Base-by-base conservation (phyloP, 257 asterid species). In the Plectranthus barbatus region DNA sequence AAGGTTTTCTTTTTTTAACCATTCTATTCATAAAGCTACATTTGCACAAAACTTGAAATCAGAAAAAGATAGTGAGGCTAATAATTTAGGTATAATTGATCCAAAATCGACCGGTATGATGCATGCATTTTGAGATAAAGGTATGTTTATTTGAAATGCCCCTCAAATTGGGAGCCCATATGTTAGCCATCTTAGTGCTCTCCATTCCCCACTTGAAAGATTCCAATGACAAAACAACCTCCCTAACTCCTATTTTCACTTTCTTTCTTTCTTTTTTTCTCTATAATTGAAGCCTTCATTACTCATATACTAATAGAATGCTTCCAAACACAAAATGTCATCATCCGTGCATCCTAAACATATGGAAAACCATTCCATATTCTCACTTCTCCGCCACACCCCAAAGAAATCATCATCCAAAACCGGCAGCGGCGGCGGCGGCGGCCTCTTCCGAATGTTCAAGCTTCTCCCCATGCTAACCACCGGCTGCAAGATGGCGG, bases 381-480 rank as follows among this genome's bases (percentile, higher is more conserved):
- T 85, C 60, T 80, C 95, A 62, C 64, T 81, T 14, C 81, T 86
- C 70, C 86, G 74, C 46, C 81, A 40, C 29, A 19, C 66, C 55
- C 45, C 61, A 60, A 76, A 74, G 75, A 82, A 82, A 76, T 8
- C 85, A 76, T 8, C 85, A 12, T 78, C 84, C 46, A 78, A 73
- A 68, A 29, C 76, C 41, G 0, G 62, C 44, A 4, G 41, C 61
- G 13, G 60, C 17, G 59, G 83, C 29, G 50, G 66, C 9, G 82
- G 91, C 23, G 93, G 96, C 13, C 76, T 92, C 15, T 77, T 92
- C 59, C 78, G 79, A 24, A 83, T 86, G 95, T 83, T 92, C 80
- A 92, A 92, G 72, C 97, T 92, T 59, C 82, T 92, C 50, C 97
- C 99, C 17, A 85, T 92, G 97, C 87, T 92, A 13, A 78, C 83